phyloP scores from a whole-genome alignment of 139 green algal species.

The Tetratostichococcus sp. region DNA sequence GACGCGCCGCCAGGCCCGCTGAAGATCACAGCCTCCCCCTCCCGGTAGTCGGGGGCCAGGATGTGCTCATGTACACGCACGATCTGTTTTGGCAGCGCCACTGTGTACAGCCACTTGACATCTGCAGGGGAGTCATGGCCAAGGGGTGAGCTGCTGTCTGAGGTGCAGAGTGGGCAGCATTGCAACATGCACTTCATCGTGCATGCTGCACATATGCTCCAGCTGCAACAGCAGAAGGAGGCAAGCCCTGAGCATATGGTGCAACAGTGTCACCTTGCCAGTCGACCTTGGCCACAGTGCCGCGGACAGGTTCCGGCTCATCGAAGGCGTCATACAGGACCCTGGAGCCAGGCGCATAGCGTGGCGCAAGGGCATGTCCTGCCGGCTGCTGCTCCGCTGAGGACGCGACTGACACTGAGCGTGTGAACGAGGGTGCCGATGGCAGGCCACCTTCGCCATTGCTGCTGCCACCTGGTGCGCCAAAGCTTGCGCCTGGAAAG shows the following conservation, averaged over 20 bases:
- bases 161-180: too few relatives aligned
- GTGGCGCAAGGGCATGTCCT: background rate
- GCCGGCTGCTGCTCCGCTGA: background rate
- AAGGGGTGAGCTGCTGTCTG: too few relatives aligned
- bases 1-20: background rate
- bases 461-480: slow-evolving; percentile 2
- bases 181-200: too few relatives aligned
- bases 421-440: background rate
- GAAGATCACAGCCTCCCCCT: slow-evolving; percentile 30
- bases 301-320: slow-evolving; percentile 2
- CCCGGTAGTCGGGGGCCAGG: slow-evolving; percentile 32
- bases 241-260: background rate
- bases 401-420: background rate
- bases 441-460: background rate
- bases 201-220: too few relatives aligned
- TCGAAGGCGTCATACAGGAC: slow-evolving; percentile 26
- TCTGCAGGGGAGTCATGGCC: slow-evolving; percentile 21
- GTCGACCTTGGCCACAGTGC: slow-evolving; percentile 38
- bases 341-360: slow-evolving; percentile 17
- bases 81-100: slow-evolving; percentile 46
- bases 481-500: background rate
- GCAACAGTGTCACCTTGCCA: background rate
- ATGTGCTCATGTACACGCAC: slow-evolving; percentile 21
- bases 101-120: slow-evolving; percentile 21
- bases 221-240: too few relatives aligned